Conservation (phyloP, 164 flowering plant genomes). For the Macadamia tetraphylla region DNA sequence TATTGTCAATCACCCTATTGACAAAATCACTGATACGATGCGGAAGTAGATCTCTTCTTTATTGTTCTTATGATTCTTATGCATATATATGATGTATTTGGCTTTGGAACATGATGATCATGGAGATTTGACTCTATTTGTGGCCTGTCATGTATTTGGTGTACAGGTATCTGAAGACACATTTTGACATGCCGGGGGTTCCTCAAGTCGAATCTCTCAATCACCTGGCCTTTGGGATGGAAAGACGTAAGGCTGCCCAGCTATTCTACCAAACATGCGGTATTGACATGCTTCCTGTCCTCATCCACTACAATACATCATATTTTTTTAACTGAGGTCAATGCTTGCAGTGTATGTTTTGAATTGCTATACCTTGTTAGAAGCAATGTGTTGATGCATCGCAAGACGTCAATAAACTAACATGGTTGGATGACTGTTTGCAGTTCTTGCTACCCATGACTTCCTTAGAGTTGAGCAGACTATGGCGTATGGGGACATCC, state of each 20-base stretch:
- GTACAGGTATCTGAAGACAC: conserved; percentile 72
- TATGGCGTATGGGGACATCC: conserved; percentile 65
- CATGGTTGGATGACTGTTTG: conserved; percentile 14
- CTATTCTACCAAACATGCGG: conserved; percentile 92
- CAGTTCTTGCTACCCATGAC: conserved; percentile 72
- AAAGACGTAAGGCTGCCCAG: conserved; percentile 60
- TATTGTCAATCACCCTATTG: conserved; percentile 27
- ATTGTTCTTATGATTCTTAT: too few relatives aligned
- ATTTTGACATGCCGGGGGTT: conserved; percentile 79
- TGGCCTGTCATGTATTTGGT: background rate
- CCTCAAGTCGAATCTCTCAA: conserved; percentile 57
- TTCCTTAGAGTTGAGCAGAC: conserved; percentile 53
- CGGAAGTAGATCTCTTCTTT: conserved; percentile 22
- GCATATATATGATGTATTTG: too few relatives aligned
- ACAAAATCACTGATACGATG: conserved; percentile 54
- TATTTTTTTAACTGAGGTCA: too few relatives aligned
- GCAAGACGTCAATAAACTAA: background rate
- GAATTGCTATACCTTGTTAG: background rate
- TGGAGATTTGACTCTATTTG: background rate
- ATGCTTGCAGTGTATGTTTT: background rate
- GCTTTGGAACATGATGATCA: background rate
- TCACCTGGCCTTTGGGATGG: conserved; percentile 66
- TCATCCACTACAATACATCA: background rate
- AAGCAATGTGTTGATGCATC: background rate
- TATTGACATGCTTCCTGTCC: conserved; percentile 14